Evolutionary conservation across 176 grass and related monocot species (phyloP).

Genomic region (Bromus sterilis): DNA sequence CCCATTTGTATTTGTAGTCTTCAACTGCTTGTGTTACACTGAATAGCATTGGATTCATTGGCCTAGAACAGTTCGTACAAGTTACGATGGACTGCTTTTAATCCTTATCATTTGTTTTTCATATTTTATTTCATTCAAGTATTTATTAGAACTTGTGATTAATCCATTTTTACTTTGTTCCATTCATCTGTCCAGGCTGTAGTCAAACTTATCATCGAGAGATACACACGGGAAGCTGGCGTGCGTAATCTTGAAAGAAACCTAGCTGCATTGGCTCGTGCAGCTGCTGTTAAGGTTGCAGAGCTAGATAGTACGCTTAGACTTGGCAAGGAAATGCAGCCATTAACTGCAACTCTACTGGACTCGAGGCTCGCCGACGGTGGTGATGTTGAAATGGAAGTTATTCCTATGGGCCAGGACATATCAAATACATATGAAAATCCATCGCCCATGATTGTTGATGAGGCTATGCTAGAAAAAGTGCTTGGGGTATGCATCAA

Average conservation of each 20-base stretch:
- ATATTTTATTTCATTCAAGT: neutral
- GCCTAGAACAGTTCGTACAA: neutral
- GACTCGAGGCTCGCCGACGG: constrained; percentile 64
- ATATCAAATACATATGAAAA: constrained; percentile 70
- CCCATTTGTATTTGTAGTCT: neutral
- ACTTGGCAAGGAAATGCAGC: constrained; percentile 69
- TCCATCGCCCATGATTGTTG: constrained; percentile 53
- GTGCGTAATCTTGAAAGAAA: constrained; percentile 85
- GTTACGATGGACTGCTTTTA: neutral
- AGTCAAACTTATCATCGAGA: constrained; percentile 85
- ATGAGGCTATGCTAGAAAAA: constrained; percentile 95
- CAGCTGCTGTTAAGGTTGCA: constrained; percentile 87
- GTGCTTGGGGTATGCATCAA: constrained; percentile 79
- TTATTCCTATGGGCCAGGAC: constrained; percentile 92
- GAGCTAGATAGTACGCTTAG: constrained; percentile 56
- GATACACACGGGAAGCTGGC: constrained; percentile 96
- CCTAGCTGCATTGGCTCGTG: constrained; percentile 78
- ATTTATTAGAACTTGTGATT: neutral
- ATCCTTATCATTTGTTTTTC: neutral
- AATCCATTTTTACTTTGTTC: neutral
- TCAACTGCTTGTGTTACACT: neutral
- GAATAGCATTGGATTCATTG: neutral
- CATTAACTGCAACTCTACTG: constrained; percentile 63
- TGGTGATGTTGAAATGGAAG: constrained; percentile 98
- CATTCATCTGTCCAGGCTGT: constrained; percentile 39